Conservation (phyloP, 73 alveolate genomes). For the Breviolum minutum region DNA sequence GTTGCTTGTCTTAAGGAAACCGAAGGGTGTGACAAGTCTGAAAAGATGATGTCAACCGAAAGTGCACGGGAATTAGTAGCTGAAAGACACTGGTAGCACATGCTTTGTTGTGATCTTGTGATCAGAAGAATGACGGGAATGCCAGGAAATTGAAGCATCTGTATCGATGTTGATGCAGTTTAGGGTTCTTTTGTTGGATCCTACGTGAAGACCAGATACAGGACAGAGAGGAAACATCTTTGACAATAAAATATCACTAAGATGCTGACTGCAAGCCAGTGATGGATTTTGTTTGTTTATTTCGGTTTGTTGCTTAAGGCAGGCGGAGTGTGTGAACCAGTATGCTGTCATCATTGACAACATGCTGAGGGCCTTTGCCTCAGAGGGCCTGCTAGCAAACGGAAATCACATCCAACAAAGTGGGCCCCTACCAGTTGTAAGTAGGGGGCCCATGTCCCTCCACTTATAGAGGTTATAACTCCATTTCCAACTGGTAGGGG, state of each 20-base stretch:
- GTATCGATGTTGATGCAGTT: too few relatives aligned
- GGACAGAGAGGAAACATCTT: not conserved
- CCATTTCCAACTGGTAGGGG: too few relatives aligned
- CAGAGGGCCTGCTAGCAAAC: not conserved
- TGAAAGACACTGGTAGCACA: not conserved
- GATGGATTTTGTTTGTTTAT: not conserved
- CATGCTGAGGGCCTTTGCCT: conserved; percentile 14
- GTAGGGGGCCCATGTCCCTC: too few relatives aligned
- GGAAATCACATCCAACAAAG: not conserved
- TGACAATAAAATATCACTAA: too few relatives aligned
- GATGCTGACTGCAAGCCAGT: not conserved
- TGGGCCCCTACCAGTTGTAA: not conserved
- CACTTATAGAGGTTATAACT: too few relatives aligned
- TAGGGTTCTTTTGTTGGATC: too few relatives aligned
- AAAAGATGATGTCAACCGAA: too few relatives aligned
- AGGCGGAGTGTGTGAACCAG: conserved; percentile 84
- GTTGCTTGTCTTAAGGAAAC: not conserved
- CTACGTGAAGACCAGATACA: not conserved
- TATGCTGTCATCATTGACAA: conserved; percentile 67
- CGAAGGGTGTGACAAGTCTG: not conserved
- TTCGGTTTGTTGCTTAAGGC: not conserved
- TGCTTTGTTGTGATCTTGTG: not conserved
- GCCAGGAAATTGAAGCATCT: too few relatives aligned
- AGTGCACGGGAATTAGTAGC: too few relatives aligned
- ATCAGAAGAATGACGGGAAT: too few relatives aligned